Conservation (phyloP, 2,329 filamentous ascomycete genomes). For the Coniochaeta pulveracea region DNA sequence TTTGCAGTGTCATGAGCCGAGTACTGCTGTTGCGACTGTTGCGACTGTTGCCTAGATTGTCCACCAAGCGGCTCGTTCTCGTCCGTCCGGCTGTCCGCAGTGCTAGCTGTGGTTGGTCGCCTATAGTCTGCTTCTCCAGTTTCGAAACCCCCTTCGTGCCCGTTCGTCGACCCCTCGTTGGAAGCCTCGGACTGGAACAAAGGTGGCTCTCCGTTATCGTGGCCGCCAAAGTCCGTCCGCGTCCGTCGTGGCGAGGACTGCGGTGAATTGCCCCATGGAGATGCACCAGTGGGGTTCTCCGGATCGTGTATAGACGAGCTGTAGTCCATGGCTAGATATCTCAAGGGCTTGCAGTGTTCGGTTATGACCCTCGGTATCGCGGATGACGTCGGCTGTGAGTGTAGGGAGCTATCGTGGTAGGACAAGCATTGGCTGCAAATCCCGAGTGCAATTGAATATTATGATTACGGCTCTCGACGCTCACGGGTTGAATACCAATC, state of each 20-base stretch:
- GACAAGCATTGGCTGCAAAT: too few relatives aligned
- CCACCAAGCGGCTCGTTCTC: not conserved
- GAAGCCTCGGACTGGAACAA: constrained; percentile 25
- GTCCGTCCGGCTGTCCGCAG: constrained; percentile 16
- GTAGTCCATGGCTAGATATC: constrained; percentile 40
- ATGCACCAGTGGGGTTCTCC: constrained; percentile 39
- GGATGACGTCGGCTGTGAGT: too few relatives aligned
- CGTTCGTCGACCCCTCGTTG: constrained; percentile 29
- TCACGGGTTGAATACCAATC: too few relatives aligned
- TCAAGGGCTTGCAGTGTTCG: too few relatives aligned
- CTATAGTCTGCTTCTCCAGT: constrained; percentile 27
- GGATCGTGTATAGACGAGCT: constrained; percentile 41
- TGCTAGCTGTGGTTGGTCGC: constrained; percentile 34
- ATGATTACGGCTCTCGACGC: too few relatives aligned
- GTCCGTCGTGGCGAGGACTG: constrained; percentile 36
- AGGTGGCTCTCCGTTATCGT: constrained; percentile 26
- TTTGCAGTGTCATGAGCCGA: too few relatives aligned
- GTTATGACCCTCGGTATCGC: too few relatives aligned
- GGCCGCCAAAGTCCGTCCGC: constrained; percentile 29
- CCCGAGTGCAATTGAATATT: too few relatives aligned
- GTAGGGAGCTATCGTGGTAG: too few relatives aligned
- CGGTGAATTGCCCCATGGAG: constrained; percentile 46
- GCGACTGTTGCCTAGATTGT: constrained; percentile 14
- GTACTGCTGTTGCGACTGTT: constrained; percentile 9
- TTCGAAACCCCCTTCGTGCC: constrained; percentile 22